Base-by-base conservation (phyloP, 2,329 filamentous ascomycete genomes). In the Colletotrichum tanaceti region DNA sequence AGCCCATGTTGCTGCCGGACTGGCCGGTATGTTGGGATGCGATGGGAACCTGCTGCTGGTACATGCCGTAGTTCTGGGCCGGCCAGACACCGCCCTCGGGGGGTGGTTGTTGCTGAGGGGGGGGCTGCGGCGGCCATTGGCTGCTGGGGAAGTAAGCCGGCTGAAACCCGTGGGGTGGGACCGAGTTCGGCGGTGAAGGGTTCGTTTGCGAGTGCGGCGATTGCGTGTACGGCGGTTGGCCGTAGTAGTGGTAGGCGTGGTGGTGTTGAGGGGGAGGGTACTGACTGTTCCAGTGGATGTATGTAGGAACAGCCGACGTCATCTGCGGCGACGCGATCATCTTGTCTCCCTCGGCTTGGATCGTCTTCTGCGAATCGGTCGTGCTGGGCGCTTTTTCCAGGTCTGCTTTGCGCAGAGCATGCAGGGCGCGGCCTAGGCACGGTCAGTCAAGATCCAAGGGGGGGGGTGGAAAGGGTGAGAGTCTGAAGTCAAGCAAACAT, bases 21-120 rank as follows among this genome's bases (percentile, higher is more conserved):
- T 71, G 70, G 10, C 71, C 71, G 5, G 71, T 72, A 47, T 70
- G 69, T 13, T 72, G 70, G 1, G 71, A 50, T 7, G 70, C 71
- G 52, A 72, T 70, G n/a, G 69, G 71, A 4, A 72, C 71, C 53
- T 71, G 71, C 6, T 72, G 71, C 60, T 70, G 66, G 57, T 72
- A 72, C 66, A 71, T 70, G 47, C 49, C 55, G 63, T 72, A 72
- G 28, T 65, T 67, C 58, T 72, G 71, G 22, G 65, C 59, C 3
- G 71, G 71, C 65, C 65, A 67, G 24, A 68, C 65, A 13, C 62
- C 55, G n/a, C 71, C 71, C 18, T 68, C 65, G 5, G 65, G 65
- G 2, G 65, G 65, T 3, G 65, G 61, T 16, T 59, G 57, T 7
- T 65, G 63, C 18, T 41, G 41, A 13, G n/a, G n/a, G n/a, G 59